Evolutionary conservation across 305 asterid genomes (phyloP), one percentile per base, ranked within the genome.

Genomic region (Fraxinus sp.): DNA sequence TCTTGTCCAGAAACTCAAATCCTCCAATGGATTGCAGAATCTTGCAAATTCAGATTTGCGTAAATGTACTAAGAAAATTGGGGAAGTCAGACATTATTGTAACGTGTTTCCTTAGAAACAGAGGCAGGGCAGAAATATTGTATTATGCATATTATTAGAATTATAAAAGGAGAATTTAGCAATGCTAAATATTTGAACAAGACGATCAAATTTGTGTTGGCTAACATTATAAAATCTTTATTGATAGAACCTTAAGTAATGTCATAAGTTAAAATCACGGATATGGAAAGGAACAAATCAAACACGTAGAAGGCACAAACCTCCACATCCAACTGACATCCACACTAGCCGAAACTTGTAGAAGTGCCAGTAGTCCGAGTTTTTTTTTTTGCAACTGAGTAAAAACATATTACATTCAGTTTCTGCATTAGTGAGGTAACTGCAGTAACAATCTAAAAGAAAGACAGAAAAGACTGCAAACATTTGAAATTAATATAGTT

Each of bases 31-130:
- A 73, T 64, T 28, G 39, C 70, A 83, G 32, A 83, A 64, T 77
- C 74, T 79, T 71, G 81, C 74, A 76, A 52, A 84, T 32, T 70
- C 41, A 70, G 39, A 70, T 30, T 70, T 30, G 41, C 22, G 13
- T 76, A 84, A 16, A 80, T 49, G 46, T 3, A 26, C 20, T 16
- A 26, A 20, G 75, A 39, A 10, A 59, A 78, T 5, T n/a, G 20
- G 35, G 81, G 37, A 68, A 70, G 24, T 35, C 73, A 76, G 37
- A 46, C 76, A 78, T 78, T 46, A 11, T 59, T 39, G 66, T 32
- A 35, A 35, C 82, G 77, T 78, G 7, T 64, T 74, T 28, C 80
- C 72, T 28, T 74, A 26, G 49, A 77, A 24, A 78, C 73, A 36
- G 24, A 24, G 59, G 7, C 81, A 52, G 66, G 57, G 37, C 71